Percentiles rank a stretch among this genome's conserved stretches.
These are phyloP conservation scores for Flaveria sonorensis DNA, from an alignment of 129 eudicot genomes.

Conservation along the genomic window DNA sequence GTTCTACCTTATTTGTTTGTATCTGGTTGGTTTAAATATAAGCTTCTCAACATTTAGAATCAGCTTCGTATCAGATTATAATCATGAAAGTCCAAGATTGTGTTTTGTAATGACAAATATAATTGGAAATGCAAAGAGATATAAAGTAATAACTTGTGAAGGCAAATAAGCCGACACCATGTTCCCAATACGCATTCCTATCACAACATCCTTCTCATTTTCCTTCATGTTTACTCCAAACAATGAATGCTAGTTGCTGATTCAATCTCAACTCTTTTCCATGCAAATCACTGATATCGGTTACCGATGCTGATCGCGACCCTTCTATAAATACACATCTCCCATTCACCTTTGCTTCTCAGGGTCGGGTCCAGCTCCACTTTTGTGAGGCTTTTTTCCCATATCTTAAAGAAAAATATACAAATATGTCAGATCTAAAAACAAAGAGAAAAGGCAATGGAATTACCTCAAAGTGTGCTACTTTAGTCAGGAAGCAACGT, in stretches of 20 bases:
- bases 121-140: constrained; percentile 27
- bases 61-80: background rate
- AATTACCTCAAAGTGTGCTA: constrained; percentile 66
- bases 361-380: constrained; percentile 68
- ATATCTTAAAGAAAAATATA: background rate
- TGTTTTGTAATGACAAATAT: constrained; percentile 20
- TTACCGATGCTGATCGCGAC: constrained; percentile 50
- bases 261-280: constrained; percentile 41
- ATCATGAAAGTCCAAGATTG: constrained; percentile 30
- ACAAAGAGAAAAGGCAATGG: constrained; percentile 51
- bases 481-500: constrained; percentile 77
- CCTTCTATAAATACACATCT: constrained; percentile 45
- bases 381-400: constrained; percentile 56
- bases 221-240: constrained; percentile 31
- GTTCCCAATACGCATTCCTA: constrained; percentile 49
- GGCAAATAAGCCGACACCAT: constrained; percentile 47
- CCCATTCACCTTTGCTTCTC: constrained; percentile 23
- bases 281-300: constrained; percentile 53
- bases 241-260: constrained; percentile 32
- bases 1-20: too few relatives aligned
- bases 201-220: constrained; percentile 37
- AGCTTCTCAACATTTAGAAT: too few relatives aligned
- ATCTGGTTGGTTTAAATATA: too few relatives aligned
- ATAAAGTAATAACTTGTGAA: constrained; percentile 39
- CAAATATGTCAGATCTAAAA: constrained; percentile 45